Base-by-base conservation (phyloP, 768 basidiomycete genomes). In the Guyanaporus albipodus region DNA sequence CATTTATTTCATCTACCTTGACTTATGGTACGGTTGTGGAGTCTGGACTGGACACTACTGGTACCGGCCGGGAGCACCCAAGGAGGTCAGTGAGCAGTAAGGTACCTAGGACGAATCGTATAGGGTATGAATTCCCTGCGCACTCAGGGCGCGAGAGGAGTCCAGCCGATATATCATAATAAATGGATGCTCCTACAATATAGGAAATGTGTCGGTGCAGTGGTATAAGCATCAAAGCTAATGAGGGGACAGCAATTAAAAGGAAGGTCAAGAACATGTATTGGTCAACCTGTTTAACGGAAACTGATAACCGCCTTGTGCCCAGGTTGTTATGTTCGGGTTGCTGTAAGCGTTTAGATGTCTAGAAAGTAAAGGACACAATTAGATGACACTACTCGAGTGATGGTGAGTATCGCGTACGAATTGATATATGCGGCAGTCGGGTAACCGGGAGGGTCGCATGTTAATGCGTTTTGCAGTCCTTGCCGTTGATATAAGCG, bases 291-390 rank as follows among this genome's bases (percentile, higher is more conserved):
- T 72, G 62, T 92, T 94, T 32, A 80, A 70, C 15, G 93, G 93
- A 68, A 86, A 87, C 0, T 69, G 69, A 59, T 87, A 79, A 33
- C 87, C 87, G 2, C 83, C 91, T 54, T 79, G 74, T 3, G 70
- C 73, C 92, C 93, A 95, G 38, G 85, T 87, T 23, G 93, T 94
- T 35, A 90, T 66, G 60, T 95, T 93, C 17, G 91, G 73, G 62
- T 96, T 82, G 44, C 67, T 73, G 60, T 93, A 95, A 42, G 85
- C 77, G 41, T 77, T 73, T 37, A 70, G 47, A 60, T 67, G 65
- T 27, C 67, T 66, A 37, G 17, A 38, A 33, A 39, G 15, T 14
- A 35, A n/a, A 38, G 33, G 8, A 29, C n/a, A n/a, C n/a, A n/a
- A 35, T 64, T 26, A 56, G 46, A 44, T 44, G 4, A 31, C 39